Evolutionary conservation across 768 basidiomycete species (phyloP).

Genomic region (Sarcomyxa edulis): DNA sequence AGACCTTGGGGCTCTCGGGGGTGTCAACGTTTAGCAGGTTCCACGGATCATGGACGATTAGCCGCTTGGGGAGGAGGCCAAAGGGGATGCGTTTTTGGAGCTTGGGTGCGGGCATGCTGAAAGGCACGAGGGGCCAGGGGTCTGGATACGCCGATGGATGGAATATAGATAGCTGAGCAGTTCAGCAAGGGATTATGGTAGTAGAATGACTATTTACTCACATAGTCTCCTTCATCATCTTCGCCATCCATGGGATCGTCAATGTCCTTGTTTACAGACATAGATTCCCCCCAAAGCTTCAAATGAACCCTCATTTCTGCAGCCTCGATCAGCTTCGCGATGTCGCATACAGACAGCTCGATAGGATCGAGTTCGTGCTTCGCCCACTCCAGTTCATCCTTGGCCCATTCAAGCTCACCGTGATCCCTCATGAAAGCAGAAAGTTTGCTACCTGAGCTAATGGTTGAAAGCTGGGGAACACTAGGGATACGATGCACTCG

Average conservation of each 20-base stretch:
- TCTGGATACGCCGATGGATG: slow-evolving; percentile 28
- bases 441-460: slow-evolving; percentile 4
- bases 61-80: slow-evolving; percentile 30
- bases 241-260: neutral
- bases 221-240: too few relatives aligned
- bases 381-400: slow-evolving; percentile 26
- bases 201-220: slow-evolving; percentile 3
- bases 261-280: slow-evolving; percentile 1
- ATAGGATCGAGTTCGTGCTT: slow-evolving; percentile 25
- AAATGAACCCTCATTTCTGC: slow-evolving; percentile 10
- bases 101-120: slow-evolving; percentile 14
- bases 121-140: slow-evolving; percentile 37
- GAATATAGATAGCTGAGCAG: slow-evolving; percentile 24
- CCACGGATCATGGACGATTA: slow-evolving; percentile 41
- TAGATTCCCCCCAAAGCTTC: slow-evolving; percentile 1
- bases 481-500: slow-evolving; percentile 17
- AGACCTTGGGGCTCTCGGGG: neutral
- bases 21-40: slow-evolving; percentile 19
- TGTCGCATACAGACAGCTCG: slow-evolving; percentile 22
- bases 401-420: slow-evolving; percentile 23
- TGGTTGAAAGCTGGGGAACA: slow-evolving; percentile 9
- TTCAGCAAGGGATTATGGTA: slow-evolving; percentile 11
- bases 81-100: slow-evolving; percentile 29
- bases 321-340: slow-evolving; percentile 17
- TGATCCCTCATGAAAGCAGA: neutral